These are phyloP conservation scores for Hippophae gyantsensis DNA, from an alignment of 306 rosid species.

Conservation along the genomic window DNA sequence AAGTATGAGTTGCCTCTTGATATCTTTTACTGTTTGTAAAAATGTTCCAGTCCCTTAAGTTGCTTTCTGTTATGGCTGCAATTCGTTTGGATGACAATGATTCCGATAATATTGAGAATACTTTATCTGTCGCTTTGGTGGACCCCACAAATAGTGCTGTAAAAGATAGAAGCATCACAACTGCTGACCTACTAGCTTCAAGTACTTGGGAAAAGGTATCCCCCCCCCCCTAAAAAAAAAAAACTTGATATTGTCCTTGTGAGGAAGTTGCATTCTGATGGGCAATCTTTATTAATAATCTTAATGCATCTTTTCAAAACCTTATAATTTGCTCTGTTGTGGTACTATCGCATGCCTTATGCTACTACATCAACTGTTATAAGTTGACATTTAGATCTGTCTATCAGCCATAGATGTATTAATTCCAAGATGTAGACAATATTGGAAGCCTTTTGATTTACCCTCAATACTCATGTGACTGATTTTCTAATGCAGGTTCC, in stretches of 20 bases:
- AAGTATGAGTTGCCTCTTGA: slow-evolving; percentile 9
- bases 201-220: slow-evolving; percentile 83
- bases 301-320: too few relatives aligned
- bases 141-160: slow-evolving; percentile 39
- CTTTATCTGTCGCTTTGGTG: slow-evolving; percentile 50
- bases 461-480: slow-evolving; percentile 11
- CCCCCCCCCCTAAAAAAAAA: too few relatives aligned
- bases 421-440: too few relatives aligned
- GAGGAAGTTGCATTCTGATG: slow-evolving; percentile 1
- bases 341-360: too few relatives aligned
- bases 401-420: too few relatives aligned
- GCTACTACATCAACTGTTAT: too few relatives aligned
- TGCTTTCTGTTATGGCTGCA: slow-evolving; percentile 87
- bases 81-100: slow-evolving; percentile 67
- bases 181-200: slow-evolving; percentile 74
- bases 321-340: too few relatives aligned
- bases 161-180: slow-evolving; percentile 45
- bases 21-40: neutral
- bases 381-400: too few relatives aligned
- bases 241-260: slow-evolving; percentile 15
- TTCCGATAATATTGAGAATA: slow-evolving; percentile 54
- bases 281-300: neutral
- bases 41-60: slow-evolving; percentile 67
- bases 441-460: too few relatives aligned
- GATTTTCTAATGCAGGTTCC: slow-evolving; percentile 46